Evolutionary conservation across 352 stramenopile species (phyloP), one percentile per base, ranked within the genome.

Genomic region (Phytophthora nicotianae): DNA sequence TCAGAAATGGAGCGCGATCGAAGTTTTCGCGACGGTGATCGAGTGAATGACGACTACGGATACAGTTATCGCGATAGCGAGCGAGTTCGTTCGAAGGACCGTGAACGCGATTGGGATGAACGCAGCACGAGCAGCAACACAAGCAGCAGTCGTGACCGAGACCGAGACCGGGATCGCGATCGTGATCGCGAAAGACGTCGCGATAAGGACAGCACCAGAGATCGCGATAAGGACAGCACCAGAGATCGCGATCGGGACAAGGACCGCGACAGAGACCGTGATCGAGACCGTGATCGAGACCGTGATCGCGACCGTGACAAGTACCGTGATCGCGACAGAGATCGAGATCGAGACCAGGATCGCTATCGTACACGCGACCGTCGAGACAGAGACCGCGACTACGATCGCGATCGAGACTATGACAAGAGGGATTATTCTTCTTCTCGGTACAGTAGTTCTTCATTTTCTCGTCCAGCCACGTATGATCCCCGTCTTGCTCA

Each of bases 401-500:
- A 66, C 10, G 77, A 79, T 0, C 50, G 58, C 5, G 70, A 83
- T 11, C 65, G 71, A 50, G 61, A 81, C 20, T 57, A 64, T 32
- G 50, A 72, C 16, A 58, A 58, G 21, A 53, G 58, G 11, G 67
- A 84, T 4, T 66, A 70, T 24, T 67, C 40, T 13, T 58, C 58
- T 43, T 52, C 63, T 19, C 47, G 64, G 58, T 54, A 64, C 57
- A 58, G 72, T 58, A 79, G 33, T 29, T 75, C 88, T 16, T 75
- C 81, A 5, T 94, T 95, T 56, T 94, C 85, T n/a, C 80, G 87
- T 3, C 85, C 83, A 20, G 83, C 83, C 20, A 94, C 85, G 51
- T 96, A 96, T 59, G 86, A 93, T 29, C 83, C 82, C n/a, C 72
- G 73, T 0, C 74, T 94, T 14, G 83, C 81, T 2, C 82, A 90